Conservation (phyloP, 2,329 filamentous ascomycete species). For the Coniochaeta sp. region DNA sequence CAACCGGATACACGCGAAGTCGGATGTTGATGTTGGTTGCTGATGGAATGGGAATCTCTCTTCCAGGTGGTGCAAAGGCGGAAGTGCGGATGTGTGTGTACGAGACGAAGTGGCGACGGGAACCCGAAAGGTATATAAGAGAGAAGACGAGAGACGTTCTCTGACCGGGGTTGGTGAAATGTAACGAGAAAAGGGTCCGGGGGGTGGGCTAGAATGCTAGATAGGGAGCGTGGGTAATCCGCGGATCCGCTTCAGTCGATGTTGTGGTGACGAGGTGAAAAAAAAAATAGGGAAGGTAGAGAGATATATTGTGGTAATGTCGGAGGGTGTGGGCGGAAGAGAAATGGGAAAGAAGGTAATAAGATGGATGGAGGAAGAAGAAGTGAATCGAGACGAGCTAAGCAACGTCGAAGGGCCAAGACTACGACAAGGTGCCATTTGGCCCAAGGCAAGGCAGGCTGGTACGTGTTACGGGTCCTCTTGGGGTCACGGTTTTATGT, state of each 20-base stretch:
- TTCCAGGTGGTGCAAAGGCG: too few relatives aligned
- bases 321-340: not conserved
- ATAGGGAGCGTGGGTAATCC: not conserved
- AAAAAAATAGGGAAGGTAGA: not conserved
- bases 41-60: not conserved
- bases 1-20: not conserved
- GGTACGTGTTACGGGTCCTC: not conserved
- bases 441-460: not conserved
- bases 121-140: not conserved
- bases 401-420: constrained; percentile 1
- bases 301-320: not conserved
- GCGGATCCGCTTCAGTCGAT: not conserved
- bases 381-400: not conserved
- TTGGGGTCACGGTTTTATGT: constrained; percentile 1
- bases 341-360: not conserved
- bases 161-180: not conserved
- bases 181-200: not conserved
- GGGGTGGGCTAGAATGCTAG: too few relatives aligned
- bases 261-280: not conserved
- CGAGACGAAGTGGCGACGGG: not conserved
- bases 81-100: not conserved
- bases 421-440: not conserved
- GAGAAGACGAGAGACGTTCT: not conserved
- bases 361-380: constrained; percentile 1
- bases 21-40: not conserved